These are phyloP conservation scores for Narthecium ossifragum DNA, from an alignment of 106 monocot species.

Conservation along the genomic window DNA sequence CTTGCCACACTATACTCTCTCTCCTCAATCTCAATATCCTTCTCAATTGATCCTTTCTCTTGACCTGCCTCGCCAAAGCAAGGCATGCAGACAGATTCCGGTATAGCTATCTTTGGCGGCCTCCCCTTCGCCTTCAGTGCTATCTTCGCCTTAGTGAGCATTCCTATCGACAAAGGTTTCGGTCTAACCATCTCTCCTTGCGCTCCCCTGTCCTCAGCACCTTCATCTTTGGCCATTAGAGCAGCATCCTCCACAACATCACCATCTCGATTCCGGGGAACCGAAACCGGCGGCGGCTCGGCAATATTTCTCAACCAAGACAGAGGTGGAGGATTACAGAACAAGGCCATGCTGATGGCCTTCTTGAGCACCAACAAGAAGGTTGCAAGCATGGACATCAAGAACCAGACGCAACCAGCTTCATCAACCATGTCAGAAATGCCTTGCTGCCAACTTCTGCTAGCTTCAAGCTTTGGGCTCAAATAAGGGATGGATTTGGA, in stretches of 20 bases:
- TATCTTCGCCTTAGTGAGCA: background rate
- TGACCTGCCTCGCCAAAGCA: constrained; percentile 9
- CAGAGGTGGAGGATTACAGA: background rate
- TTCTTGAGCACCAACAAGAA: constrained; percentile 16
- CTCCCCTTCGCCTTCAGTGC: constrained; percentile 23
- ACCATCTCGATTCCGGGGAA: no score
- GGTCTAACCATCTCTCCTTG: no score
- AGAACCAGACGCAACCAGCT: constrained; percentile 11
- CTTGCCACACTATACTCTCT: constrained; percentile 49
- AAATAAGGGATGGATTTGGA: no score
- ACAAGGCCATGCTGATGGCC: constrained; percentile 3
- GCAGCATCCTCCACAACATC: no score
- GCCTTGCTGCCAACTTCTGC: no score
- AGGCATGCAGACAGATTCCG: constrained; percentile 1
- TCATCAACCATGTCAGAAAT: constrained; percentile 3
- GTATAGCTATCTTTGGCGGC: constrained; percentile 52
- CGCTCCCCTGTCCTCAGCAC: no score
- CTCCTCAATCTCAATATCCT: constrained; percentile 40
- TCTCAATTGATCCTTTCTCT: constrained; percentile 3
- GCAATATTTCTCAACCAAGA: constrained; percentile 12
- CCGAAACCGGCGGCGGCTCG: no score
- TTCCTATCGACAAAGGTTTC: background rate
- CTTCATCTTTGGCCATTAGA: no score
- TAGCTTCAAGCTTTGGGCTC: no score
- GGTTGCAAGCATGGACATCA: constrained; percentile 12